These are phyloP conservation scores for Aspergillus texensis DNA, from an alignment of 2,329 filamentous ascomycete genomes.

Conservation along the genomic window DNA sequence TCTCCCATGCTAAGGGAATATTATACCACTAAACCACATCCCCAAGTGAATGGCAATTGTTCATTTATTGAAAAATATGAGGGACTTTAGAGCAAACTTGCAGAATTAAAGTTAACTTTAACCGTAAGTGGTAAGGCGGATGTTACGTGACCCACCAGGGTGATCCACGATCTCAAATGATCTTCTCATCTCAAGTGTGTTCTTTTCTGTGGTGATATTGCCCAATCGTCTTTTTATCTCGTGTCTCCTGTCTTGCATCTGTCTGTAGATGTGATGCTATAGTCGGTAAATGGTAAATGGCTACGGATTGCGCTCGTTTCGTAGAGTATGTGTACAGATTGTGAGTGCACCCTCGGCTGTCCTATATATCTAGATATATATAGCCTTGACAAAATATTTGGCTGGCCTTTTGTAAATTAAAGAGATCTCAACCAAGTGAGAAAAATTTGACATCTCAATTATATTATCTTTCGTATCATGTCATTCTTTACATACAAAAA, in stretches of 20 bases:
- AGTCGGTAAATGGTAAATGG: neutral
- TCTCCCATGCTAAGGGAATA: constrained; percentile 1
- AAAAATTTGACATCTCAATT: neutral
- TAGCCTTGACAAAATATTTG: neutral
- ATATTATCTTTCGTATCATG: constrained; percentile 8
- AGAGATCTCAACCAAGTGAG: neutral
- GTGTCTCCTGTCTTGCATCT: too few species aligned
- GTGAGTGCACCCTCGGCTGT: neutral
- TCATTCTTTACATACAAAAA: constrained; percentile 9
- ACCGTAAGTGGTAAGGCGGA: neutral
- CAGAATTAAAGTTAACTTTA: neutral
- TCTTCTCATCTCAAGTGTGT: neutral
- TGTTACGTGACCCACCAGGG: neutral
- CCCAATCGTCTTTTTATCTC: too few species aligned
- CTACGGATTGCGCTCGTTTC: neutral
- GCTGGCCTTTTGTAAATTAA: too few species aligned
- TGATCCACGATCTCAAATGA: neutral
- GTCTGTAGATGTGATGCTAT: neutral
- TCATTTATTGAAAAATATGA: neutral
- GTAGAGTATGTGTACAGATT: neutral
- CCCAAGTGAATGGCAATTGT: neutral
- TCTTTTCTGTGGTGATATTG: too few species aligned
- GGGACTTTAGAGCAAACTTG: neutral
- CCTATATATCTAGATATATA: neutral
- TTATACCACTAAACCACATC: constrained; percentile 5